Base-by-base conservation (phyloP, 768 basidiomycete species). In the Rhodotorula sphaerocarpa region DNA sequence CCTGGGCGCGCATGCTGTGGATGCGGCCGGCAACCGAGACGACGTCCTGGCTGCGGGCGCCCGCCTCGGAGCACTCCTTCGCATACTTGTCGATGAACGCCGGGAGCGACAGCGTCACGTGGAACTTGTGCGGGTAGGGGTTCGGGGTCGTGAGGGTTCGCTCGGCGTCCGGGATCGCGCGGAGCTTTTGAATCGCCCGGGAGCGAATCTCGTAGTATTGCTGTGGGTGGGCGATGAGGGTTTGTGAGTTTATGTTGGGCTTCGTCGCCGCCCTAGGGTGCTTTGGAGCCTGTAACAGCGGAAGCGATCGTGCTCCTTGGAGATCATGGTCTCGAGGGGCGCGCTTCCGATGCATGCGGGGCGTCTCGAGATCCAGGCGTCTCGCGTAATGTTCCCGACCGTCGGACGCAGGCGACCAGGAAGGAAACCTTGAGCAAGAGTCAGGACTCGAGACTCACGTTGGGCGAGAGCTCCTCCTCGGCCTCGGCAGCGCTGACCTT, bases 81-180 rank as follows among this genome's bases (percentile, higher is more conserved):
- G 88, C 86, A 71, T 88, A 97, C 57, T 81, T 76, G 7, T 79
- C 75, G 75, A 97, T 82, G 77, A 85, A 99, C 7, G 77, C 73
- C 5, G 83, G 77, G 73, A 99, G 79, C 12, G 88, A 89, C 65
- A 77, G 79, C 59, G 85, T 79, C 27, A 96, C 92, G 70, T 93
- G 76, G 78, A 99, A 99, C 83, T 99, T 99, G 85, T 99, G 95
- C 11, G 95, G 95, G 79, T 97, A 99, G 3, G 95, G 95, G 75
- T 92, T 87, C 3, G 92, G 93, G 20, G 65, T 70, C n/a, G 63
- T 62, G 46, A 70, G 59, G 45, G 71, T 70, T 25, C 71, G 64
- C 28, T 72, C 65, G 25, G 55, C 27, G 11, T 81, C 76, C 75
- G 86, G 86, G 33, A 87, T 86, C 73, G 85, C 80, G 76, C 88